These are phyloP conservation scores for Globisporangium parvum DNA, from an alignment of 352 stramenopile species.

Conservation along the genomic window DNA sequence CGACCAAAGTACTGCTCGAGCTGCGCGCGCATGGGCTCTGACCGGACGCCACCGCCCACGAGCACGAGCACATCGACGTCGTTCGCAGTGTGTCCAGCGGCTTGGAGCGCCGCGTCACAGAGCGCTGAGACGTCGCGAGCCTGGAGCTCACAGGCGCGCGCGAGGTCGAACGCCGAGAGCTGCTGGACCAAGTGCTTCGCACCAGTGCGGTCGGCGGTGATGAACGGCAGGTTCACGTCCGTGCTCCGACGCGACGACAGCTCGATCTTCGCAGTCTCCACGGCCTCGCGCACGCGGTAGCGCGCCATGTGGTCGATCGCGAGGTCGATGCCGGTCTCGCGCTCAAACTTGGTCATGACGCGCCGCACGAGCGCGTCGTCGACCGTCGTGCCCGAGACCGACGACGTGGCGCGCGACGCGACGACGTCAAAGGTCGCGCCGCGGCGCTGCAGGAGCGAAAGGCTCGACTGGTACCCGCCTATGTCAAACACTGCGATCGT, in stretches of 20 bases:
- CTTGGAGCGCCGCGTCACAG: constrained; percentile 27
- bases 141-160: constrained; percentile 33
- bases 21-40: constrained; percentile 40
- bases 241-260: constrained; percentile 45
- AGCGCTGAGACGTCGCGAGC: constrained; percentile 26
- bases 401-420: constrained; percentile 24
- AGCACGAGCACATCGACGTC: constrained; percentile 47
- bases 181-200: constrained; percentile 70
- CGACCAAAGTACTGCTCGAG: constrained; percentile 47
- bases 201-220: constrained; percentile 59
- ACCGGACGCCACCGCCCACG: constrained; percentile 46
- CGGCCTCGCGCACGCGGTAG: constrained; percentile 60
- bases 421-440: constrained; percentile 30
- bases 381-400: constrained; percentile 35
- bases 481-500: constrained; percentile 67
- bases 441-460: constrained; percentile 42
- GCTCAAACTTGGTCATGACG: constrained; percentile 47
- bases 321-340: constrained; percentile 55
- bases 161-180: constrained; percentile 48
- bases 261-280: constrained; percentile 68
- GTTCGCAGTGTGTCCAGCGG: constrained; percentile 26
- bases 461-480: constrained; percentile 46
- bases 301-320: constrained; percentile 65
- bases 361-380: constrained; percentile 46
- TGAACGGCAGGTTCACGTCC: constrained; percentile 73